A percentile compares a stretch with the other conserved stretches of the same genome.
phyloP scores from a whole-genome alignment of 768 basidiomycete genomes.

The Leccinum aurantiacum region DNA sequence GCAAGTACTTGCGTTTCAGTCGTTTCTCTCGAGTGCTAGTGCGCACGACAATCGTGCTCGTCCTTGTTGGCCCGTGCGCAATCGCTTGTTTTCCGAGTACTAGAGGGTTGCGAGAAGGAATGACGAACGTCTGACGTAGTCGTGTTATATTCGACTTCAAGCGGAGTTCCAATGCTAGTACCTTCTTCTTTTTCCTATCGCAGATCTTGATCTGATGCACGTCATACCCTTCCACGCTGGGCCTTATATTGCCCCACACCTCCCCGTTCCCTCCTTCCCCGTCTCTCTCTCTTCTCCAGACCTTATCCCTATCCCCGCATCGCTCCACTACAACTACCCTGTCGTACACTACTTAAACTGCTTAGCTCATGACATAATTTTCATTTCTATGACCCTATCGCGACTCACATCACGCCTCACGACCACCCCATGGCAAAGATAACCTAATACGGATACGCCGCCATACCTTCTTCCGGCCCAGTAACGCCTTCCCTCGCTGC shows the following conservation, averaged over 20 bases:
- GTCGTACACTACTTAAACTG: neutral
- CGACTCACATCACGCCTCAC: conserved; percentile 4
- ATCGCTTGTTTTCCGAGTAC: conserved; percentile 24
- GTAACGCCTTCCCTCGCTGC: conserved; percentile 15
- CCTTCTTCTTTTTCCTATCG: conserved; percentile 28
- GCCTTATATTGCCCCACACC: conserved; percentile 21
- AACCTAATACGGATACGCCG: conserved; percentile 20
- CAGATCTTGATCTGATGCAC: conserved; percentile 37
- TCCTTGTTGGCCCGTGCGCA: conserved; percentile 33
- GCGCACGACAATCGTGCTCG: conserved; percentile 9
- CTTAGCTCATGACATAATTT: conserved; percentile 1
- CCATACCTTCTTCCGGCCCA: conserved; percentile 5
- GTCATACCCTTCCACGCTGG: conserved; percentile 29
- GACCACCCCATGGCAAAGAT: conserved; percentile 5
- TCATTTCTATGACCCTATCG: conserved; percentile 4
- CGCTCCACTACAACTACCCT: neutral
- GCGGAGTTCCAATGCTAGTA: conserved; percentile 38
- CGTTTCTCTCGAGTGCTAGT: neutral
- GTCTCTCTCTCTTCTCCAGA: neutral
- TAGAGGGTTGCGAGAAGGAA: conserved; percentile 35
- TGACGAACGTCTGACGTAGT: conserved; percentile 47
- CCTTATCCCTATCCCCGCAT: conserved; percentile 1
- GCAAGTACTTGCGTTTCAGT: conserved; percentile 26
- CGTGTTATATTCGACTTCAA: conserved; percentile 43
- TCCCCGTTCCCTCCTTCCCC: neutral